These are phyloP conservation scores for Neurospora hispaniola DNA, from an alignment of 495 filamentous ascomycete genomes.

Conservation along the genomic window DNA sequence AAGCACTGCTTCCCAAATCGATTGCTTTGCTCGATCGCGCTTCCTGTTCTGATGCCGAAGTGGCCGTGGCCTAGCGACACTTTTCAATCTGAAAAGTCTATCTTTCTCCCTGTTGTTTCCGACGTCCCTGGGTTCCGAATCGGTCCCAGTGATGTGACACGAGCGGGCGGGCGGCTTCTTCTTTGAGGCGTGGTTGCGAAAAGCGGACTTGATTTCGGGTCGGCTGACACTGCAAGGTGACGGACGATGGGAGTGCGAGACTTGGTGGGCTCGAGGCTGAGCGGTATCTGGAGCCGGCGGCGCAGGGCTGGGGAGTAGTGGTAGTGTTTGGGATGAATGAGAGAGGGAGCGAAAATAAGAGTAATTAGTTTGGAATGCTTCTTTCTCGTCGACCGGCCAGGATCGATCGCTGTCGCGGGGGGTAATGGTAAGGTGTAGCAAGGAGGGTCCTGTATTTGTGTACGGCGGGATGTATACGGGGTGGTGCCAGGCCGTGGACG, in stretches of 20 bases:
- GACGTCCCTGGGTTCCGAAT: not conserved
- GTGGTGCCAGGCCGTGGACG: not conserved
- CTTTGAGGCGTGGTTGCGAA: not conserved
- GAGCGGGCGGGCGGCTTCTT: not conserved
- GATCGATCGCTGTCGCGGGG: not conserved
- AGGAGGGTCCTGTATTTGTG: not conserved
- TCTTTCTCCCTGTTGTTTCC: not conserved
- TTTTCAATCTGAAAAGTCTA: not conserved
- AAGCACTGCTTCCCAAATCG: not conserved
- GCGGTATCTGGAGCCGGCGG: not conserved
- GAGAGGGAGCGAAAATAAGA: not conserved
- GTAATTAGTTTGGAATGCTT: not conserved
- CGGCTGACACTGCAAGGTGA: not conserved
- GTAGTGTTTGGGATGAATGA: not conserved
- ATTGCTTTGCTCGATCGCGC: not conserved
- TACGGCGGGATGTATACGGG: not conserved
- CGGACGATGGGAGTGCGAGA: not conserved
- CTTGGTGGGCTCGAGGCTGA: not conserved
- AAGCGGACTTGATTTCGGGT: not conserved
- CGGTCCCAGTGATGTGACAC: not conserved
- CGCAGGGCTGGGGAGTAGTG: not conserved
- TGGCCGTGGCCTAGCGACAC: not conserved
- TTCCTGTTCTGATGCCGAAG: not conserved
- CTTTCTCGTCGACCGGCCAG: not conserved
- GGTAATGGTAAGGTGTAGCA: not conserved